Evolutionary conservation across 305 asterid genomes (phyloP), one percentile per base, ranked within the genome.

Genomic region (Withania somnifera): DNA sequence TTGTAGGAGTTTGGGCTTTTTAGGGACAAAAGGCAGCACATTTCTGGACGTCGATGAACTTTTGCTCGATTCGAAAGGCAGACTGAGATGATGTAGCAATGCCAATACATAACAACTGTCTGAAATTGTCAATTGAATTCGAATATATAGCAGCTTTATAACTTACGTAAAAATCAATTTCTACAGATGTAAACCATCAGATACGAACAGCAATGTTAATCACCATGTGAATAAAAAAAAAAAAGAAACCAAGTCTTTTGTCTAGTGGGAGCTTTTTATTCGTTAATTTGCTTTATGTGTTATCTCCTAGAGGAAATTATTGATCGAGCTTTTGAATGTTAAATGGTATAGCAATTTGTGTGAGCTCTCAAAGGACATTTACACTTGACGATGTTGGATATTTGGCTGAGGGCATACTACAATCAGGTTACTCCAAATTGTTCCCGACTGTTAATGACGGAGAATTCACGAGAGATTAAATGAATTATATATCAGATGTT

Each of bases 1-100:
- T 50, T 84, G 69, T 88, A 93, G 95, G 95, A 84, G 82, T 82
- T 86, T 76, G 89, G 88, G 85, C 81, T 84, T 89, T 45, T 50
- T 86, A 71, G 87, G 82, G 78, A 60, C 61, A 63, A 58, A 82
- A 57, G 5, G 8, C 30, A 63, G 30, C 63, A 75, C 22, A 15
- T 68, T 66, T 80, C 64, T 50, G 34, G 30, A 58, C 53, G 81
- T 38, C 57, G 58, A 14, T 73, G 60, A 73, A 73, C 11, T 79
- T 78, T 54, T 84, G 54, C 85, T 86, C 17, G 81, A 71, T 71
- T 52, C 84, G 54, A 84, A 86, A 51, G 19, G 47, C 63, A 76
- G 30, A 28, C 63, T 28, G 63, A 76, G 80, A 17, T 10, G 79
- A 50, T 47, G 79, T 50, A 47, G 61, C 80, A n/a, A 75, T 47